Conservation (phyloP, 2,329 filamentous ascomycete species). For the Stagonosporopsis cucurbitacearum region DNA sequence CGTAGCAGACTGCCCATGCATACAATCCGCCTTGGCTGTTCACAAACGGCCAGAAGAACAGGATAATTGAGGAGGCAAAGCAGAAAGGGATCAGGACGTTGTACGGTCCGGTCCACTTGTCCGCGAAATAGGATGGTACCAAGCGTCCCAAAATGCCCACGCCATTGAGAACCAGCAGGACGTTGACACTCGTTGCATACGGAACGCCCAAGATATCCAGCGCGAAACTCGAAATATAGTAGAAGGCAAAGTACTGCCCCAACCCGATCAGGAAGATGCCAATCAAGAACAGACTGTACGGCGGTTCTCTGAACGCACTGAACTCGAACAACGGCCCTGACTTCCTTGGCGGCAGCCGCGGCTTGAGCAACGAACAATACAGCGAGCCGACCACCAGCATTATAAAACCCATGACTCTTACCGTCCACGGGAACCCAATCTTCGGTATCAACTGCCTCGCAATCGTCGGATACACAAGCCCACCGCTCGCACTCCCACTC, state of each 20-base stretch:
- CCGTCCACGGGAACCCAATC: slow-evolving; percentile 70
- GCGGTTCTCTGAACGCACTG: slow-evolving; percentile 50
- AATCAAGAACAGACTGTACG: slow-evolving; percentile 49
- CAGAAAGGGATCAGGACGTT: slow-evolving; percentile 63
- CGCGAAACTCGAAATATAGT: slow-evolving; percentile 53
- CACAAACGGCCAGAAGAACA: slow-evolving; percentile 66
- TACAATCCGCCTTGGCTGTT: slow-evolving; percentile 47
- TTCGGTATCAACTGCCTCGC: slow-evolving; percentile 61
- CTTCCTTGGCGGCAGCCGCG: slow-evolving; percentile 53
- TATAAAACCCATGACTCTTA: slow-evolving; percentile 67
- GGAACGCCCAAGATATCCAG: slow-evolving; percentile 55
- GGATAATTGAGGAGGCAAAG: slow-evolving; percentile 54
- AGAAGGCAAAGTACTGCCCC: slow-evolving; percentile 54
- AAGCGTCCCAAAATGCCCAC: slow-evolving; percentile 63
- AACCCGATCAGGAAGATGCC: slow-evolving; percentile 44
- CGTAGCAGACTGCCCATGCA: slow-evolving; percentile 55
- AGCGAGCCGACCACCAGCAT: slow-evolving; percentile 55
- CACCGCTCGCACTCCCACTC: slow-evolving; percentile 66
- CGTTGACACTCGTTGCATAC: slow-evolving; percentile 58
- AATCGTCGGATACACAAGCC: slow-evolving; percentile 67
- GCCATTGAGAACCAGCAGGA: slow-evolving; percentile 65
- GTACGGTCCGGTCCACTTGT: slow-evolving; percentile 60
- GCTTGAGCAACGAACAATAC: slow-evolving; percentile 49
- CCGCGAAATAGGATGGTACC: slow-evolving; percentile 61
- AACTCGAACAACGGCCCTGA: slow-evolving; percentile 53